Conservation (phyloP, 495 filamentous ascomycete genomes). For the Penicillium pulvis region DNA sequence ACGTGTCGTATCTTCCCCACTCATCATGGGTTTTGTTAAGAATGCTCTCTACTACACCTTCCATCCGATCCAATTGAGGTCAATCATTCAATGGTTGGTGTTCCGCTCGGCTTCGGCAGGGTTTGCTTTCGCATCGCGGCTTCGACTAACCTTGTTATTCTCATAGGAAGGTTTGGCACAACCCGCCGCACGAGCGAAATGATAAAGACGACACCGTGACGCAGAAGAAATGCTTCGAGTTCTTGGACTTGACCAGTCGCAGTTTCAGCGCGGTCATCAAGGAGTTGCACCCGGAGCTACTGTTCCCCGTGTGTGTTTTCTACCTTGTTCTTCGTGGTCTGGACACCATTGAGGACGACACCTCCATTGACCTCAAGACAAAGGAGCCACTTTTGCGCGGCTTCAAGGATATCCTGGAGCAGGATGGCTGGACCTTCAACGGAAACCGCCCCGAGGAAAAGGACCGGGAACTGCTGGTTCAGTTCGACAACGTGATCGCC, state of each 20-base stretch:
- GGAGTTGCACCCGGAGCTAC: conserved; percentile 90
- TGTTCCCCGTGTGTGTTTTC: conserved; percentile 89
- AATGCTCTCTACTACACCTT: conserved; percentile 73
- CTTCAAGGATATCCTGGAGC: conserved; percentile 74
- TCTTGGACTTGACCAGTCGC: conserved; percentile 85
- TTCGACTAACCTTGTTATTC: conserved; percentile 2
- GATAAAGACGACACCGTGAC: conserved; percentile 70
- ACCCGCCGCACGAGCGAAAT: conserved; percentile 84
- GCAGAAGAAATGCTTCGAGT: conserved; percentile 78
- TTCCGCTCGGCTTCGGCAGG: neutral
- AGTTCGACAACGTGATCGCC: conserved; percentile 82
- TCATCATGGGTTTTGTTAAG: conserved; percentile 54
- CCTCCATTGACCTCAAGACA: conserved; percentile 75
- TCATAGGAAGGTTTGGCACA: conserved; percentile 92
- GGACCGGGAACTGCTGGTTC: conserved; percentile 85
- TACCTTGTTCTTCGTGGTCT: conserved; percentile 88
- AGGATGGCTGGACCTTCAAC: conserved; percentile 87
- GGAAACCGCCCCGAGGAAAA: conserved; percentile 91
- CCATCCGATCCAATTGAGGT: conserved; percentile 77
- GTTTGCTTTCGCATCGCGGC: neutral
- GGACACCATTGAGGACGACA: conserved; percentile 98
- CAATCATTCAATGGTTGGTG: conserved; percentile 89
- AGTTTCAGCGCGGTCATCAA: conserved; percentile 94
- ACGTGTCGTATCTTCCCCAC: conserved; percentile 12
- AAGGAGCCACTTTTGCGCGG: conserved; percentile 87